These are phyloP conservation scores for Chrysanthemum seticuspe DNA, from an alignment of 129 eudicot species.

Conservation along the genomic window DNA sequence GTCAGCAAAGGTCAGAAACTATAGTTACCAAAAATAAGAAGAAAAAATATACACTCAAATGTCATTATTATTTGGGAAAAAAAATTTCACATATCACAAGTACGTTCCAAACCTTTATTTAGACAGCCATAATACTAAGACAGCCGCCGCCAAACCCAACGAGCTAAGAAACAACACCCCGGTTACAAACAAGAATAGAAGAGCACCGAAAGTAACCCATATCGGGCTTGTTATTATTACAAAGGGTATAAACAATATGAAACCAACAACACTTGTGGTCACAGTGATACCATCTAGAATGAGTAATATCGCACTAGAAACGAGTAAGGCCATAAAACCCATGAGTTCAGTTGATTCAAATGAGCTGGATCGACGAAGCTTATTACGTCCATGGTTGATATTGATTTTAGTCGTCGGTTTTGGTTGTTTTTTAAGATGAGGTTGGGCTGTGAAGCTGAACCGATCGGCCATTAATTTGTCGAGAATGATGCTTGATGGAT, in stretches of 20 bases:
- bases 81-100: no score
- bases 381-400: slow-evolving; percentile 11
- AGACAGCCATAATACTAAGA: slow-evolving; percentile 11
- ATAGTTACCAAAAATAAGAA: no score
- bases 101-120: no score
- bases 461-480: slow-evolving; percentile 43
- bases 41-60: no score
- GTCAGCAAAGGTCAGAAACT: no score
- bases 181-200: slow-evolving; percentile 30
- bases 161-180: slow-evolving; percentile 39
- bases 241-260: slow-evolving; percentile 46
- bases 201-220: slow-evolving; percentile 49
- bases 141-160: slow-evolving; percentile 38
- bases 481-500: slow-evolving; percentile 8
- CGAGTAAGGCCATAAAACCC: slow-evolving; percentile 40
- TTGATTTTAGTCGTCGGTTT: slow-evolving; percentile 13
- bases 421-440: slow-evolving; percentile 22
- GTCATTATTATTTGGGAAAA: background rate
- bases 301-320: slow-evolving; percentile 50
- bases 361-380: slow-evolving; percentile 26
- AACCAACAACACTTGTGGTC: slow-evolving; percentile 36
- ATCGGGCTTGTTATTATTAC: slow-evolving; percentile 50
- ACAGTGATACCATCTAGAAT: slow-evolving; percentile 44
- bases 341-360: slow-evolving; percentile 41
- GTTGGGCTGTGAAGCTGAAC: slow-evolving; percentile 25